Evolutionary conservation across 78 protist species (phyloP), one percentile per base, ranked within the genome.

Genomic region (Polysphondylium violaceum): DNA sequence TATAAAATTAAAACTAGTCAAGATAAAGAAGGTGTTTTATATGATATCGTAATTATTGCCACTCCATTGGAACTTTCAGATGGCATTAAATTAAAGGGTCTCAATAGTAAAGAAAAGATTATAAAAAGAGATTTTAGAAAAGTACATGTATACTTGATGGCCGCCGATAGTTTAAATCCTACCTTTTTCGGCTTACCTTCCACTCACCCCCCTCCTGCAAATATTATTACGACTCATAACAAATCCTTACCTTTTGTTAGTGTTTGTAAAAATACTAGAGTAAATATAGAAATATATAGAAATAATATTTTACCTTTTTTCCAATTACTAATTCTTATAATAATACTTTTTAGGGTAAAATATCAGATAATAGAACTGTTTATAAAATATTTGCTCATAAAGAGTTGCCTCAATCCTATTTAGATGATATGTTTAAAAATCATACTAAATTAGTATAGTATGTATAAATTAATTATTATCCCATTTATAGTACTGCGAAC

Each of bases 61-160:
- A 68, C 89, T 67, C 89, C 89, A 17, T 51, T 81, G 41, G 89
- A 81, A 67, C 29, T 81, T 5, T 47, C 89, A 27, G 67, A 81
- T 9, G 29, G 19, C 19, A 68, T 55, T 8, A 44, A 69, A 43
- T 27, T 69, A 25, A 69, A 29, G 9, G 76, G 43, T 69, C 5
- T 69, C 12, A 23, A 38, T 1, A 43, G 25, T 29, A 51, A 25
- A 33, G 75, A 67, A 2, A 35, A 21, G 6, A 36, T 81, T 19
- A 53, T 51, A 19, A 36, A 61, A 14, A 51, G 31, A 29, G 63
- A 81, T 25, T 81, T 41, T 51, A 64, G 55, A 67, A 81, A 59
- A 29, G 89, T 81, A n/a, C 76, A 81, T 40, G 74, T 73, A 23
- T 72, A 81, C 44, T 55, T 81, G 40, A 53, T 81, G 3, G 89